Base-by-base conservation (phyloP, 257 asterid genomes). In the Fraxinus pennsylvanica region DNA sequence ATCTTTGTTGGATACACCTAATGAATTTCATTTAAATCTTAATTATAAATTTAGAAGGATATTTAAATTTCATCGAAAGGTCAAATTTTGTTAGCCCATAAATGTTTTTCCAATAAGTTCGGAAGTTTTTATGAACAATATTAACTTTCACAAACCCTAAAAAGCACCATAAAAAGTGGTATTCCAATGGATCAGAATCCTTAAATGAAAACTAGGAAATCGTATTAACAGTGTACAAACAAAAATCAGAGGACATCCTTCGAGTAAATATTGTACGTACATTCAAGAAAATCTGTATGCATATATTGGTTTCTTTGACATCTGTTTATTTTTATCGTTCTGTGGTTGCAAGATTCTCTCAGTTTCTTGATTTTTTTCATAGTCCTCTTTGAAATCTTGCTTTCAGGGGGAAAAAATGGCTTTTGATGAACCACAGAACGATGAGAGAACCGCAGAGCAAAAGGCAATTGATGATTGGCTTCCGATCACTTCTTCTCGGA, bases 391-490 rank as follows among this genome's bases (percentile, higher is more conserved):
- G 39, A 52, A 68, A 76, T 77, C 79, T 74, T 45, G 47, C 74
- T 71, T 63, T 74, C n/a, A 74, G 76, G 70, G 25, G 13, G 3
- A 6, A 47, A 68, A 68, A 33, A 79, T 59, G 80, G 70, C 43
- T 33, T 39, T 4, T 27, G 36, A 27, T 13, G 36, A 27, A 22
- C 35, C 69, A 63, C 69, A 27, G 36, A 25, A 63, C 14, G 77
- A 21, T 45, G 85, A 9, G 10, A 82, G 43, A 73, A 82, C 86
- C 6, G 84, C 82, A 22, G 85, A 81, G 78, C 74, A 87, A 81
- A 77, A 81, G 73, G 86, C 86, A 52, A 84, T 90, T 3, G 87
- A 92, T 4, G 90, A 80, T 0, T 92, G 97, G 97, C 96, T 92
- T 30, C 97, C 97, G 7, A 78, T 92, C 68, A 87, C 92, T 19